Evolutionary conservation across 2,329 filamentous ascomycete genomes (phyloP).

Genomic region (Trichoderma afroharzianum): DNA sequence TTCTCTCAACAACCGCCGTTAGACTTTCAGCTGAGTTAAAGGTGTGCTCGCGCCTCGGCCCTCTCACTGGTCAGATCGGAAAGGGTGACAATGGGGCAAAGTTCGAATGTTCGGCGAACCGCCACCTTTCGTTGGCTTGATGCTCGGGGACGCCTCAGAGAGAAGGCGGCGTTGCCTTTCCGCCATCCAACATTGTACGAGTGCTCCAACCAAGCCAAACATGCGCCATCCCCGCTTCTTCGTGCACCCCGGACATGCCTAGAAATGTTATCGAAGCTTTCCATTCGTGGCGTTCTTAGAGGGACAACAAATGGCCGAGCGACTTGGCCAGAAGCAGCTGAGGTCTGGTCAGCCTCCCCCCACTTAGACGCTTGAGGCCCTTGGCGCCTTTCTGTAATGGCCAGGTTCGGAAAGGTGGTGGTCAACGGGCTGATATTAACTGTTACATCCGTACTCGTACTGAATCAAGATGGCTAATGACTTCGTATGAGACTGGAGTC

Average conservation of each 20-base stretch:
- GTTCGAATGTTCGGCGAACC: constrained; percentile 1
- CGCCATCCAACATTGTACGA: background rate
- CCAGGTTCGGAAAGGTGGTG: background rate
- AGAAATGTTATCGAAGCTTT: constrained; percentile 13
- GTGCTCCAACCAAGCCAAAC: background rate
- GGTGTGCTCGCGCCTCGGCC: background rate
- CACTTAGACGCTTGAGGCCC: background rate
- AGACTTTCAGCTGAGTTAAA: background rate
- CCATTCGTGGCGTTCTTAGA: constrained; percentile 7
- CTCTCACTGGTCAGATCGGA: background rate
- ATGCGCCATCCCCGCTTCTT: background rate
- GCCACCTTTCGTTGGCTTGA: background rate
- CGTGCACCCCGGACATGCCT: constrained; percentile 5
- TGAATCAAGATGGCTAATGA: background rate
- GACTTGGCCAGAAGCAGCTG: constrained; percentile 3
- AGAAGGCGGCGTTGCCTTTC: background rate
- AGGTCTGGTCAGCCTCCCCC: background rate
- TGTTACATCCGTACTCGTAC: background rate
- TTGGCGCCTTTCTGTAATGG: background rate
- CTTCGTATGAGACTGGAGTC: background rate
- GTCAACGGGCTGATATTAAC: background rate
- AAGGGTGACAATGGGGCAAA: background rate
- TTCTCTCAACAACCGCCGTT: background rate
- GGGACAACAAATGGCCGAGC: constrained; percentile 10
- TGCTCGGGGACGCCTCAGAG: background rate